Evolutionary conservation across 768 basidiomycete genomes (phyloP).

Genomic region (Boletus vermiculosoides): DNA sequence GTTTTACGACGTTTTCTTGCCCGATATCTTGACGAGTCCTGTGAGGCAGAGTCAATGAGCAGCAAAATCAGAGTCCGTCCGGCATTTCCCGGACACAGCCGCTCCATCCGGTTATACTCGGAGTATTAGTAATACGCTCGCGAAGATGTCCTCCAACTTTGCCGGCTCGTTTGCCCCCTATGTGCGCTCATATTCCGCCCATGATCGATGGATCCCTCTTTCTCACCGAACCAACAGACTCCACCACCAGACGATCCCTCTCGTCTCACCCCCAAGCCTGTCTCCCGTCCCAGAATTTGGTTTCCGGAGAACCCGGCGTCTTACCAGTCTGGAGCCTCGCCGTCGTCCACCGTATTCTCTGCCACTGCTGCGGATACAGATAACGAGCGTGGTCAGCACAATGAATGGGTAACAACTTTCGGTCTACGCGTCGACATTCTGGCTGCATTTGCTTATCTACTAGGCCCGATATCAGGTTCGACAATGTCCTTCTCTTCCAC

Average conservation of each 20-base stretch:
- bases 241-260: conserved; percentile 58
- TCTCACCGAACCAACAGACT: conserved; percentile 36
- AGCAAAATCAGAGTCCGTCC: conserved; percentile 35
- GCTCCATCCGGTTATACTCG: conserved; percentile 11
- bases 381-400: conserved; percentile 42
- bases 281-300: conserved; percentile 46
- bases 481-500: background rate
- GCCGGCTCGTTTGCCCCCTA: conserved; percentile 59
- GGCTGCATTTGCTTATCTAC: conserved; percentile 61
- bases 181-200: conserved; percentile 35
- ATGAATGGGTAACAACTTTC: conserved; percentile 70
- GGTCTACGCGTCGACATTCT: conserved; percentile 66
- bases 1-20: conserved; percentile 24
- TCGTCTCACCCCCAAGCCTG: conserved; percentile 15
- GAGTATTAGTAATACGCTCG: background rate
- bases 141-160: conserved; percentile 5
- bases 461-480: conserved; percentile 74
- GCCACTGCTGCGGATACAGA: conserved; percentile 37
- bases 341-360: conserved; percentile 49
- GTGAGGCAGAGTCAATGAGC: conserved; percentile 6
- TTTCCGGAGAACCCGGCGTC: conserved; percentile 49
- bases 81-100: conserved; percentile 45
- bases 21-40: conserved; percentile 29
- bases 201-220: background rate
- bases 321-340: conserved; percentile 70